Evolutionary conservation across 768 basidiomycete genomes (phyloP).

Genomic region (Lactarius evosmus): DNA sequence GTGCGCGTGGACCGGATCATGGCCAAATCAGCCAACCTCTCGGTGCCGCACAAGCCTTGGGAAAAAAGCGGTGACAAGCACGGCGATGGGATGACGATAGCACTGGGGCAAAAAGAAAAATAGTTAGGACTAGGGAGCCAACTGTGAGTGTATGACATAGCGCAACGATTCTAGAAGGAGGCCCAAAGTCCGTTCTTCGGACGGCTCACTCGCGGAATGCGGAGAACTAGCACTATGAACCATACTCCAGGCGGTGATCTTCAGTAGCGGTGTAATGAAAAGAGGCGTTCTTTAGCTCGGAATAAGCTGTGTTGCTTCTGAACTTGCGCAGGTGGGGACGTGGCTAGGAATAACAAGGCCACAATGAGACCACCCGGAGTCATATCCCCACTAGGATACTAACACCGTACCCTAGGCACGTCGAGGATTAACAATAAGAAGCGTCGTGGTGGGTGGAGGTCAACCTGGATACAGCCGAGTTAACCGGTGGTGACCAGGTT

Average conservation of each 20-base stretch:
- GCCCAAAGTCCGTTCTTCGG: not conserved
- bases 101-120: too few relatives aligned
- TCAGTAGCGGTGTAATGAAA: not conserved
- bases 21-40: not conserved
- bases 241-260: not conserved
- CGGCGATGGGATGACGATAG: not conserved
- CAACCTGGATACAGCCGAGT: not conserved
- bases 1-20: not conserved
- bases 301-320: not conserved
- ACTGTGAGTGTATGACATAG: not conserved
- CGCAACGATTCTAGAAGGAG: not conserved
- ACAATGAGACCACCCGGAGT: too few relatives aligned
- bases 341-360: not conserved
- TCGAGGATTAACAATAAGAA: not conserved
- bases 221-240: not conserved
- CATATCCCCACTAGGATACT: not conserved
- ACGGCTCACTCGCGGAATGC: not conserved
- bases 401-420: not conserved
- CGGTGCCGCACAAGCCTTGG: not conserved
- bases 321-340: not conserved
- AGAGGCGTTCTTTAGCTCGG: not conserved
- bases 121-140: not conserved
- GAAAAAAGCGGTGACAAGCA: not conserved
- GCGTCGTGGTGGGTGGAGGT: not conserved
- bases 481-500: not conserved